Evolutionary conservation across 2,329 filamentous ascomycete genomes (phyloP).

Genomic region (Pyrenochaeta sp.): DNA sequence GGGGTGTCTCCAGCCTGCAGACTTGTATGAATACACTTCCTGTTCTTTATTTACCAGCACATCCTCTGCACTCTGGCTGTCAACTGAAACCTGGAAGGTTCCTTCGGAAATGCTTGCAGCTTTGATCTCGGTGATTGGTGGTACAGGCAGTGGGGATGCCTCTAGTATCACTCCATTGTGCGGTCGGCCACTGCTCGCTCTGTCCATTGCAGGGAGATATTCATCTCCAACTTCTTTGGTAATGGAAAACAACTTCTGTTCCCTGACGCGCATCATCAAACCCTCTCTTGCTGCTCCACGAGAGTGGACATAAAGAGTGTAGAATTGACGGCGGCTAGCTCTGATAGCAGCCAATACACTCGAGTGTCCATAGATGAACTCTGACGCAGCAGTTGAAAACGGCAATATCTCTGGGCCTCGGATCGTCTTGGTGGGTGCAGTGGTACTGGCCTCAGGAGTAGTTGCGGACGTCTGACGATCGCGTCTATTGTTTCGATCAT

Average conservation of each 20-base stretch:
- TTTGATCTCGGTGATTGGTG: slow-evolving; percentile 69
- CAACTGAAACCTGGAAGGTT: slow-evolving; percentile 53
- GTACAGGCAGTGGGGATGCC: slow-evolving; percentile 78
- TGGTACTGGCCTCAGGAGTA: not conserved
- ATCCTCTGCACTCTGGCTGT: slow-evolving; percentile 77
- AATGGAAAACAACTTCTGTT: slow-evolving; percentile 26
- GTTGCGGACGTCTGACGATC: too few species aligned
- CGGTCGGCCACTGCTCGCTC: slow-evolving; percentile 80
- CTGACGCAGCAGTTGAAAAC: slow-evolving; percentile 84
- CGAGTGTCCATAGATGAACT: slow-evolving; percentile 87
- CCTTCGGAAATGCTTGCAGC: slow-evolving; percentile 52
- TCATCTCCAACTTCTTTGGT: slow-evolving; percentile 64
- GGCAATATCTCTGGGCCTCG: slow-evolving; percentile 57
- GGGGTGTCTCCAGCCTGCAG: slow-evolving; percentile 64
- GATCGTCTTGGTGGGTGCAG: not conserved
- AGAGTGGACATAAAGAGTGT: slow-evolving; percentile 76
- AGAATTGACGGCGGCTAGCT: slow-evolving; percentile 73
- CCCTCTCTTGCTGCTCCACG: slow-evolving; percentile 27
- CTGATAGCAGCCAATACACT: slow-evolving; percentile 81
- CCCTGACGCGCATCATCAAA: slow-evolving; percentile 27
- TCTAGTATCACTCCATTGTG: slow-evolving; percentile 93
- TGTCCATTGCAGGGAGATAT: slow-evolving; percentile 76
- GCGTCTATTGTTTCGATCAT: not conserved
- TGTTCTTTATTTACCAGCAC: slow-evolving; percentile 73
- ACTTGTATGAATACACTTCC: slow-evolving; percentile 57